Conservation (phyloP, 2,329 filamentous ascomycete species). For the Hypoxylon sp. region DNA sequence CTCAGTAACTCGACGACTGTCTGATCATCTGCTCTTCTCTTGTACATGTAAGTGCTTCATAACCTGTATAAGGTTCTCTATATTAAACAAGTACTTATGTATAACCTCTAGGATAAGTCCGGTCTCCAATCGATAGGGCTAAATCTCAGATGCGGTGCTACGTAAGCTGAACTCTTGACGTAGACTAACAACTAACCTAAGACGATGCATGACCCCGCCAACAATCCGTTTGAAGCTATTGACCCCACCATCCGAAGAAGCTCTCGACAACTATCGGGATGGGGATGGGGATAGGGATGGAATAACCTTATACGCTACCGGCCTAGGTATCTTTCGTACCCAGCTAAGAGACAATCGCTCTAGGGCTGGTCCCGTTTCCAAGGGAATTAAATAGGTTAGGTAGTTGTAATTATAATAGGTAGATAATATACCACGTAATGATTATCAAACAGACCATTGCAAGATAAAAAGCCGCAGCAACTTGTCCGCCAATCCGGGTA, state of each 20-base stretch:
- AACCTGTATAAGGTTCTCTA: background rate
- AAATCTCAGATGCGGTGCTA: slow-evolving; percentile 25
- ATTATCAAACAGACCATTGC: slow-evolving; percentile 26
- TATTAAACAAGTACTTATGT: slow-evolving; percentile 1
- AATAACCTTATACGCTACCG: slow-evolving; percentile 13
- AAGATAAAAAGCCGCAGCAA: slow-evolving; percentile 24
- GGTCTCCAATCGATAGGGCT: slow-evolving; percentile 14
- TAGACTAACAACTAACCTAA: slow-evolving; percentile 22
- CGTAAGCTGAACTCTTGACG: slow-evolving; percentile 33
- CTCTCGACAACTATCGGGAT: slow-evolving; percentile 12
- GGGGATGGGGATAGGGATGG: no score
- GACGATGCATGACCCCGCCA: slow-evolving; percentile 33
- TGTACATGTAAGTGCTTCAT: slow-evolving; percentile 10
- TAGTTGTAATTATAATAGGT: slow-evolving; percentile 8
- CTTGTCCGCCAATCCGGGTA: slow-evolving; percentile 20
- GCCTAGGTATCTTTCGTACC: background rate
- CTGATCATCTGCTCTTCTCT: background rate
- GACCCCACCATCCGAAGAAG: slow-evolving; percentile 32
- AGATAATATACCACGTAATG: slow-evolving; percentile 23
- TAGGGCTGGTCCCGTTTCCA: slow-evolving; percentile 15
- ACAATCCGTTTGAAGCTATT: slow-evolving; percentile 28
- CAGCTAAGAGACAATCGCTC: slow-evolving; percentile 3
- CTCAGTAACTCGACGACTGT: slow-evolving; percentile 1
- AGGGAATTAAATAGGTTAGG: no score
- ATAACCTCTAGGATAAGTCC: slow-evolving; percentile 3